Evolutionary conservation across 2,329 filamentous ascomycete species (phyloP), one percentile per base, ranked within the genome.

Genomic region (Macroventuria anomochaeta): DNA sequence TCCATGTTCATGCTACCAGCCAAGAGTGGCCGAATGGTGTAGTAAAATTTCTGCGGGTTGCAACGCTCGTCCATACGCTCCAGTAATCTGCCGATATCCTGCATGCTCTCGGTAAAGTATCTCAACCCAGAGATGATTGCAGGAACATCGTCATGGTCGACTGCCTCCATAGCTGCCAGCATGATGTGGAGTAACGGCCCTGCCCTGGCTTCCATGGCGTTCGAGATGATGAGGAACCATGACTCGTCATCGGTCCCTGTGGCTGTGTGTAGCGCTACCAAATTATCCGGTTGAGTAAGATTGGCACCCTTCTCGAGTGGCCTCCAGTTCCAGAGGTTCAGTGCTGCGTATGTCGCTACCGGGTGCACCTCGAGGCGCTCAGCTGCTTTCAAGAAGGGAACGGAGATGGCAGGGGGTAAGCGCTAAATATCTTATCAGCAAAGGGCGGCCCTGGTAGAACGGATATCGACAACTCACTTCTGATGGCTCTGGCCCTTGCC

Each of bases 401-500:
- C 36, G 5, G 70, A 51, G n/a, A 74, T 64, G 11, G 63, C 59
- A 32, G 70, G 64, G 20, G 71, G 71, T 18, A 74, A 52, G 25
- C 61, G 58, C 69, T 74, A 21, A 15, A 20, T 12, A 11, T 3
- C 20, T 17, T 13, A 28, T 69, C 17, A 70, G 58, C 18, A 46
- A 34, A 28, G 25, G 21, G n/a, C 25, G 6, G 15, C 33, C 32
- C 28, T 18, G 17, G 4, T 1, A 11, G 8, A 11, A 21, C 4
- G 7, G 13, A 1, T 23, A 18, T 15, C 32, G 12, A 31, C 5
- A 5, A 46, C 76, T 64, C 65, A 91, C 89, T 76, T 93, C 86
- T 56, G 83, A 81, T 7, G 90, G 86, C 46, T 79, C 81, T 18
- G 87, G 82, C 5, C 88, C 88, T 40, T 89, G 88, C 91, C 91